phyloP scores from a whole-genome alignment of 2,329 filamentous ascomycete genomes.

The Verticillium alfalfae region DNA sequence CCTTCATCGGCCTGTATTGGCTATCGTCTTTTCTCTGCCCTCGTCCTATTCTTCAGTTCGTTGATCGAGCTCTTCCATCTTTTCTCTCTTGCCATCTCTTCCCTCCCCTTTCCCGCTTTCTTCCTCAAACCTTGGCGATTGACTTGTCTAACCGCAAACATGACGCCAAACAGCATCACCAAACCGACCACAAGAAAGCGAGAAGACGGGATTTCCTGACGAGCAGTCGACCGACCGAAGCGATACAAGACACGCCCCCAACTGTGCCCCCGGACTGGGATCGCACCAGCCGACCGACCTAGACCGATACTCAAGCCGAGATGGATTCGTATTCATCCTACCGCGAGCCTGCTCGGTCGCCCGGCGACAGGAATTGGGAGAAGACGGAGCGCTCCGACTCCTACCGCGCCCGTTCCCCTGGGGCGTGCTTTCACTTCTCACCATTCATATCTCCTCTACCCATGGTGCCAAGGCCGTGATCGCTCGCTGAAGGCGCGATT shows the following conservation, averaged over 20 bases:
- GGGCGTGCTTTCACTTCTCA: conserved; percentile 39
- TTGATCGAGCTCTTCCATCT: conserved; percentile 7
- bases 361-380: conserved; percentile 45
- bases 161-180: conserved; percentile 43
- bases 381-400: conserved; percentile 52
- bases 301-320: conserved; percentile 8
- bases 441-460: not conserved
- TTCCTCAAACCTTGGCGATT: conserved; percentile 28
- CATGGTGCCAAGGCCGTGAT: not conserved
- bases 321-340: conserved; percentile 54
- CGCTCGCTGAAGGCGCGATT: not conserved
- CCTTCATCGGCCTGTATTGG: conserved; percentile 1
- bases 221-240: conserved; percentile 16
- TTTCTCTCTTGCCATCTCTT: conserved; percentile 2
- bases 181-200: conserved; percentile 9
- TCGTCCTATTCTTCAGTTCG: not conserved
- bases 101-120: conserved; percentile 6
- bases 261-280: not conserved
- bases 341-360: conserved; percentile 48
- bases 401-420: conserved; percentile 64
- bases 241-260: conserved; percentile 13
- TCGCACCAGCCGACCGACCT: not conserved
- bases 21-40: not conserved
- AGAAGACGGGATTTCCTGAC: conserved; percentile 17
- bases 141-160: conserved; percentile 51